Percentiles rank a stretch among this genome's conserved stretches.
Evolutionary conservation across 164 flowering plant species (phyloP).

Genomic region (Umbellularia californica): DNA sequence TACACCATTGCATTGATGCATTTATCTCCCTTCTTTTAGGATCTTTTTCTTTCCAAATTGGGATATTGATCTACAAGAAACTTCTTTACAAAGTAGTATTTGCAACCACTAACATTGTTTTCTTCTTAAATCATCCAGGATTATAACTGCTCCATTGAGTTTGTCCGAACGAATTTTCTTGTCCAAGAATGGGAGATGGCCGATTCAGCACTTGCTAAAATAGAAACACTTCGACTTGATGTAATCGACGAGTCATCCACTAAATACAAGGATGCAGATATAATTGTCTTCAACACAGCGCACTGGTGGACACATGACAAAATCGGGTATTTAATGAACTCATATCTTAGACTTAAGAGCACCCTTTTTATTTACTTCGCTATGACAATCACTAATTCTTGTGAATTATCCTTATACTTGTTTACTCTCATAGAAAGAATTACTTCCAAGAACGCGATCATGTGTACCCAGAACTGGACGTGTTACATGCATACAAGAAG

Average conservation of each 20-base stretch:
- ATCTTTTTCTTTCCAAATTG: neutral
- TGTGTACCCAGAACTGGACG: constrained; percentile 9
- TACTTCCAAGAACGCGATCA: constrained; percentile 13
- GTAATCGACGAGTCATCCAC: constrained; percentile 24
- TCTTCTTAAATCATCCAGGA: constrained; percentile 22
- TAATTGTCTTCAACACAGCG: constrained; percentile 50
- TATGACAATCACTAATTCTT: neutral
- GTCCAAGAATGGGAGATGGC: constrained; percentile 46
- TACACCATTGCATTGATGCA: neutral
- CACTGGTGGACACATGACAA: constrained; percentile 70
- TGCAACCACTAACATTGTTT: neutral
- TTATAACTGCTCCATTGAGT: constrained; percentile 45
- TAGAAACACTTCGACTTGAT: constrained; percentile 55
- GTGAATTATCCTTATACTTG: neutral
- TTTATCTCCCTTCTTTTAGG: no score
- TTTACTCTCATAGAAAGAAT: constrained; percentile 7
- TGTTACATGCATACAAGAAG: constrained; percentile 36
- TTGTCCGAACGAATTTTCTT: constrained; percentile 34
- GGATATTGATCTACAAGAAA: neutral
- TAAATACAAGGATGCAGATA: constrained; percentile 37
- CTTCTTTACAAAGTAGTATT: neutral
- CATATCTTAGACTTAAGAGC: neutral
- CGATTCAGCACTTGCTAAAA: constrained; percentile 29
- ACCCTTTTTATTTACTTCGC: neutral
- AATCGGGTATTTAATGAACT: constrained; percentile 38